Percentiles rank a stretch among this genome's conserved stretches.
phyloP scores from a whole-genome alignment of 2,329 filamentous ascomycete species.

The Trichoderma sp. region DNA sequence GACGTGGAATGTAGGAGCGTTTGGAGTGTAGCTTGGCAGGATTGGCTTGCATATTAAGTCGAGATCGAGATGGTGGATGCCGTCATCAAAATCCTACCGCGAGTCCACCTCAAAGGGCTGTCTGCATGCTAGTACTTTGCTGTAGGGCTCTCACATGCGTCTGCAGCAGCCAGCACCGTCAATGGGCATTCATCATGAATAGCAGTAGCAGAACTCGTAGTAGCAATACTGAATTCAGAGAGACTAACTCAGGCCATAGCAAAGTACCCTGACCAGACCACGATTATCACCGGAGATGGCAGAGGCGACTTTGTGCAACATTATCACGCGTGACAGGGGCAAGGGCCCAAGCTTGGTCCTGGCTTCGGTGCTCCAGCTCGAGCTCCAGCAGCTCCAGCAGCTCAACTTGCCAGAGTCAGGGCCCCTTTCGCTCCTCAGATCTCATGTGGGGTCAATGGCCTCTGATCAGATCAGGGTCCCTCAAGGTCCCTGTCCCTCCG shows the following conservation, averaged over 20 bases:
- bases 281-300: neutral
- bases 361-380: neutral
- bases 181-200: neutral
- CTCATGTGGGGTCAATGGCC: neutral
- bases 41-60: neutral
- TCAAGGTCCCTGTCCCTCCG: neutral
- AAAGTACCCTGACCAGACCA: neutral
- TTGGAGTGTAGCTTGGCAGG: neutral
- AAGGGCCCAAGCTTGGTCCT: neutral
- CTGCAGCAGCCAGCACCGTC: neutral
- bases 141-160: neutral
- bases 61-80: neutral
- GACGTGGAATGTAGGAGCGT: neutral
- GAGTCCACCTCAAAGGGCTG: neutral
- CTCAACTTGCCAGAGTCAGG: neutral
- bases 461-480: slow-evolving; percentile 8
- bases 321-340: neutral
- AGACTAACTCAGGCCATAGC: too few species aligned
- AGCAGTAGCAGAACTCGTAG: neutral
- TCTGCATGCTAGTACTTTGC: neutral
- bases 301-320: neutral
- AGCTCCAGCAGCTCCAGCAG: neutral
- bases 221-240: too few species aligned
- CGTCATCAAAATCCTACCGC: neutral
- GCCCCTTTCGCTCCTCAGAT: slow-evolving; percentile 1